phyloP scores from a whole-genome alignment of 257 asterid genomes.

The Phtheirospermum japonicum region DNA sequence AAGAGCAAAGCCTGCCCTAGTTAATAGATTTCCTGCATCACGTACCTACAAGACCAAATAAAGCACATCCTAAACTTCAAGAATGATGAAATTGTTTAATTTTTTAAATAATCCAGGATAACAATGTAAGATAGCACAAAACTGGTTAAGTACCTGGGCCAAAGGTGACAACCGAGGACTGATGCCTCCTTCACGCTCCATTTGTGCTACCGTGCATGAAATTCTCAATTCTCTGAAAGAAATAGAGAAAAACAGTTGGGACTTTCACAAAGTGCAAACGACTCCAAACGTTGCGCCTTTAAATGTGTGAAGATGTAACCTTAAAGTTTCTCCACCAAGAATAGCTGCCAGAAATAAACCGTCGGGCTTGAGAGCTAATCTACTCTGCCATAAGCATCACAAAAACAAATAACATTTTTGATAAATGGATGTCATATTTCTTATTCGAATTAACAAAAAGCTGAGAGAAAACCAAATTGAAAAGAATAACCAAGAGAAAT shows the following conservation, averaged over 20 bases:
- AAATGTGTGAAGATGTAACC: conserved; percentile 37
- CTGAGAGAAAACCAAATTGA: neutral
- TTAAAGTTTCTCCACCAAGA: conserved; percentile 94
- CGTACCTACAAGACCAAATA: conserved; percentile 63
- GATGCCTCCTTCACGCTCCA: conserved; percentile 98
- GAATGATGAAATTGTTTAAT: neutral
- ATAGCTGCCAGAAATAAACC: conserved; percentile 95
- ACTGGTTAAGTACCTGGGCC: conserved; percentile 64
- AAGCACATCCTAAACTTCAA: conserved; percentile 15
- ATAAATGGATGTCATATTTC: conserved; percentile 8
- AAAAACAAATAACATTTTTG: conserved; percentile 15
- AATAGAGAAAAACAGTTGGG: conserved; percentile 6
- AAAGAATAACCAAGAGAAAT: conserved; percentile 12
- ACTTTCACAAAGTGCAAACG: conserved; percentile 17
- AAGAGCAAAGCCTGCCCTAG: conserved; percentile 91
- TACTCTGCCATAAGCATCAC: conserved; percentile 57
- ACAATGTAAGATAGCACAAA: conserved; percentile 6
- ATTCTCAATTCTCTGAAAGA: conserved; percentile 82
- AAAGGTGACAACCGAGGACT: conserved; percentile 93
- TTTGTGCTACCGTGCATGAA: conserved; percentile 91
- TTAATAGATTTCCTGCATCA: conserved; percentile 95
- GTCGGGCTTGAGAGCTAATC: conserved; percentile 92
- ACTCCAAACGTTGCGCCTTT: conserved; percentile 11
- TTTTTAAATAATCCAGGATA: conserved; percentile 13
- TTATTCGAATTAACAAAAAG: conserved; percentile 14